Base-by-base conservation (phyloP, 192 early-diverging fungal genomes). In the Ramicandelaber brevisporus region DNA sequence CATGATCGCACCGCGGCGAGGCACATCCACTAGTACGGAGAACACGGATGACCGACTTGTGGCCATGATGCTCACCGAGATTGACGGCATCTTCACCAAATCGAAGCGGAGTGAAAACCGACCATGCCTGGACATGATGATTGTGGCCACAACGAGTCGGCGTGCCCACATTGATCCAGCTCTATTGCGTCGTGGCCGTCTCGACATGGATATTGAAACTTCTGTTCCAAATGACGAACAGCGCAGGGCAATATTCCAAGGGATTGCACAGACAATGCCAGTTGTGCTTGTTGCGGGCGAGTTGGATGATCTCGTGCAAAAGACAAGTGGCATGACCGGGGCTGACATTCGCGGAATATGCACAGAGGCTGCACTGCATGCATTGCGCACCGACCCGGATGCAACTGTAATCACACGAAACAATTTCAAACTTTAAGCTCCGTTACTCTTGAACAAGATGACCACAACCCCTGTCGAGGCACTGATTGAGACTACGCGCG, bases 11-110 rank as follows among this genome's bases (percentile, higher is more conserved):
- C 78, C 76, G 8, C 47, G 46, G 16, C 58, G 82, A 34, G 84
- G 75, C 20, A 61, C 62, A 0, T 63, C 57, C 14, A 31, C 40
- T 17, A 65, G 78, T 4, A 66, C 74, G 0, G 81, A 88, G 38
- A 78, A 78, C 36, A 80, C 77, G 4, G 63, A 64, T 10, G 75
- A 84, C 28, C 64, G 87, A 13, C 78, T 88, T 14, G 82, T 86
- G n/a, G 84, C 87, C 18, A 63, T 68, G 14, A 57, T 92, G 27
- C 55, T 92, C 12, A 69, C 59, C 35, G 73, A 82, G 49, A 75
- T 82, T 66, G 78, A 77, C 41, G 71, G 71, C 0, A 48, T 77
- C 31, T 50, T 71, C 15, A 48, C 70, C 3, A 40, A 41, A n/a
- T 11, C 17, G 11, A 19, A 11, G 25, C 15, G 30, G 22, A 10